Evolutionary conservation across 768 basidiomycete genomes (phyloP).

Genomic region (Leccinum obscurum): DNA sequence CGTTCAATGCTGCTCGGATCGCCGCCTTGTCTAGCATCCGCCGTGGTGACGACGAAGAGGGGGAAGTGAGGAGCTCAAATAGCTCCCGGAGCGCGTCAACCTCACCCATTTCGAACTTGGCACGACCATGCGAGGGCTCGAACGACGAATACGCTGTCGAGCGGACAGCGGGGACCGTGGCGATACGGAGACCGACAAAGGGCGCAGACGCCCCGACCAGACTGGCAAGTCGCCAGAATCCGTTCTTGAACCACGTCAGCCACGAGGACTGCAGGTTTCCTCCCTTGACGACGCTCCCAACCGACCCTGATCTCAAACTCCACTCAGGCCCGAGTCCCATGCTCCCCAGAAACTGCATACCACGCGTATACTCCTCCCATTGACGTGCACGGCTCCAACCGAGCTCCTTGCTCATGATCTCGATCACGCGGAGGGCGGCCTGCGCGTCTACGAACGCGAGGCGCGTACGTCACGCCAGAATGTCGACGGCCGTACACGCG

Average conservation of each 20-base stretch:
- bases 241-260: constrained; percentile 11
- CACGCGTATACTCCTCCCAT: constrained; percentile 54
- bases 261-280: neutral
- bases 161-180: neutral
- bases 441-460: constrained; percentile 91
- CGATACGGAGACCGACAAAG: neutral
- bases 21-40: constrained; percentile 41
- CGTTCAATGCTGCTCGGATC: constrained; percentile 44
- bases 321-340: constrained; percentile 76
- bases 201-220: constrained; percentile 7
- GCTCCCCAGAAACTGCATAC: constrained; percentile 67
- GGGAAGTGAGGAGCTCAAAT: constrained; percentile 26
- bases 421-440: constrained; percentile 81
- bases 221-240: constrained; percentile 27
- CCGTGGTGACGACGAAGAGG: neutral
- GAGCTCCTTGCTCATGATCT: constrained; percentile 87
- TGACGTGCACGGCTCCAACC: constrained; percentile 68
- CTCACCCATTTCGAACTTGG: constrained; percentile 55
- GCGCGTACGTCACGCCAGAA: constrained; percentile 90
- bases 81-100: constrained; percentile 41
- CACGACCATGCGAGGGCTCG: constrained; percentile 42
- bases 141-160: constrained; percentile 13
- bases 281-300: neutral
- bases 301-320: neutral
- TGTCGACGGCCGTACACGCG: constrained; percentile 88